Base-by-base conservation (phyloP, 2,329 filamentous ascomycete genomes). In the Leptoxyphium fumago region DNA sequence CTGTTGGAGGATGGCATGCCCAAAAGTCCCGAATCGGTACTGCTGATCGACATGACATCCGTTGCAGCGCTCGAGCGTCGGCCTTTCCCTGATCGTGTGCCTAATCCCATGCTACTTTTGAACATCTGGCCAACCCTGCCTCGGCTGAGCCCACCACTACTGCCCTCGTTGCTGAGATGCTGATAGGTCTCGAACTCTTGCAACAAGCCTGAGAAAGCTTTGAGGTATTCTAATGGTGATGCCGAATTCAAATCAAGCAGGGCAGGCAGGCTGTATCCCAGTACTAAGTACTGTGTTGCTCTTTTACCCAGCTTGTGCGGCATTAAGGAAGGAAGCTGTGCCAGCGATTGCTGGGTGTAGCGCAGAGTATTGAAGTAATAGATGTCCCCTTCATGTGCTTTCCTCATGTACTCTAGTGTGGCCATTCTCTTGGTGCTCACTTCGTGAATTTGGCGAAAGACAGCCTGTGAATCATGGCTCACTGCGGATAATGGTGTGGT, bases 321-420 rank as follows among this genome's bases (percentile, higher is more conserved):
- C 46, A 93, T 84, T 59, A 93, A 89, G 59, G 86, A 94, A 39
- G 89, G 80, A 69, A 95, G 81, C 57, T 81, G 80, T 42, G 75
- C 69, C 29, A 96, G 73, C 62, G 94, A 86, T 28, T 76, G 64
- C 56, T 85, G 83, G 51, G 87, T 84, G 64, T 94, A 94, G 58
- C 94, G 82, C 48, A 94, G 77, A 0, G 91, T 95, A 66, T 95
- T 95, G 71, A 96, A 95, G 88, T 91, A 96, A 69, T 94, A 96
- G 38, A 94, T 80, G 46, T 86, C 80, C 48, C 89, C 88, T 65
- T 95, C 87, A 60, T 98, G 88, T 26, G 87, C 82, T 67, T 93
- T 94, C 49, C 88, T 78, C 50, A 98, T 64, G 60, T 98, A 98
- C 55, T 94, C 85, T 38, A 98, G 64, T 0, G 91, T 96, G 2